Base-by-base conservation (phyloP, 2,329 filamentous ascomycete species). In the Clonostachys sp. region DNA sequence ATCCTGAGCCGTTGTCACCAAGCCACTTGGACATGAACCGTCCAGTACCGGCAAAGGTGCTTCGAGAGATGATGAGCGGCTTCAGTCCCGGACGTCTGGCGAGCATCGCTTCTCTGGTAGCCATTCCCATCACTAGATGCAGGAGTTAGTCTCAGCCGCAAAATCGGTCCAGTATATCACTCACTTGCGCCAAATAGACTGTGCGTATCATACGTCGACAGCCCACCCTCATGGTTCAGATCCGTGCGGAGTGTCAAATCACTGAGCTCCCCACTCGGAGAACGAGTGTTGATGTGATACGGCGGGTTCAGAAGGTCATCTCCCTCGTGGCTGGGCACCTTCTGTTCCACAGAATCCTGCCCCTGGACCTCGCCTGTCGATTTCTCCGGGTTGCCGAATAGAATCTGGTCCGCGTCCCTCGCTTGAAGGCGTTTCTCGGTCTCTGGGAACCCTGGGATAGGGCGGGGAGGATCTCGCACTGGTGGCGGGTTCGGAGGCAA, bases 41-140 rank as follows among this genome's bases (percentile, higher is more conserved):
- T 4, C 88, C 88, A 1, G 84, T 81, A 6, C 88, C 87, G 3
- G 86, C 83, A 57, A 88, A 91, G 0, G 87, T 91, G 17, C 82
- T 86, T 20, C 88, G 81, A 0, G 87, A 89, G 54, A 92, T 87
- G 43, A 91, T 72, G 49, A 90, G 60, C 2, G 87, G 85, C 0
- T 86, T 77, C 5, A 81, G 65, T 1, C 61, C 61, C 0, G 86
- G 84, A 2, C 84, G 77, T 10, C 86, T 79, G 14, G 67, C 62
- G 6, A 80, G 61, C 84, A 90, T 86, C 2, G 86, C 81, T 10
- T 73, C 62, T 45, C 78, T 74, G 1, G 83, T 85, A 2, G 78
- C 73, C n/a, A 72, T 66, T 4, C 81, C 83, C 85, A 89, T 89
- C 81, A 87, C 81, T 63, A 67, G 0, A 77, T 71, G 53, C 82